Conservation (phyloP, 345 rosid genomes). For the Syzygium aqueum region DNA sequence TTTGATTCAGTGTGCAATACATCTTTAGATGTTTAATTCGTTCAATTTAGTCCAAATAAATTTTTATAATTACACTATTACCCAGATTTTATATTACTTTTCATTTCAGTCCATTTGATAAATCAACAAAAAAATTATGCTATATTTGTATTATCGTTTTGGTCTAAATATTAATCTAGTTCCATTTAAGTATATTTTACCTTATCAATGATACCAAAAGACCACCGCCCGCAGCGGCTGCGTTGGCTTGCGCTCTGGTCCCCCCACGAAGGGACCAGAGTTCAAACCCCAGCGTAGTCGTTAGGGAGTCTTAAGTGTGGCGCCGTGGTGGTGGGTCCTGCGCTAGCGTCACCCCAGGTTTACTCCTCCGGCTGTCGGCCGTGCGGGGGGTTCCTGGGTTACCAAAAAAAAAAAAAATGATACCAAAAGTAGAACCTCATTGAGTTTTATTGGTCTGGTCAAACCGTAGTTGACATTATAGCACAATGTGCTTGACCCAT, state of each 20-base stretch:
- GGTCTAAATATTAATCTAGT: not conserved
- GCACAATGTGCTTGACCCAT: not conserved
- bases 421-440: not conserved
- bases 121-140: not conserved
- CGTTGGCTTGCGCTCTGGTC: too few relatives aligned
- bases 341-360: too few relatives aligned
- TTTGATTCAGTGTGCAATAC: not conserved
- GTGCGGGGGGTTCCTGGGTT: too few relatives aligned
- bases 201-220: not conserved
- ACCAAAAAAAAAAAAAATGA: too few relatives aligned
- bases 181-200: not conserved
- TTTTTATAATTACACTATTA: not conserved
- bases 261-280: too few relatives aligned
- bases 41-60: not conserved
- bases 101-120: not conserved
- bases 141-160: not conserved
- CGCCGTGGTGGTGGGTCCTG: too few relatives aligned
- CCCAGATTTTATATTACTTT: not conserved
- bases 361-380: too few relatives aligned
- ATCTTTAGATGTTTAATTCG: accelerated
- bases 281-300: too few relatives aligned
- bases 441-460: not conserved
- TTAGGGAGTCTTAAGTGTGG: too few relatives aligned
- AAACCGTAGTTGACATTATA: not conserved
- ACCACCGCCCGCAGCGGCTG: too few relatives aligned